Percentiles rank a stretch among this genome's conserved stretches.
These are phyloP conservation scores for Penicillium odoratum DNA, from an alignment of 495 filamentous ascomycete species.

Conservation along the genomic window DNA sequence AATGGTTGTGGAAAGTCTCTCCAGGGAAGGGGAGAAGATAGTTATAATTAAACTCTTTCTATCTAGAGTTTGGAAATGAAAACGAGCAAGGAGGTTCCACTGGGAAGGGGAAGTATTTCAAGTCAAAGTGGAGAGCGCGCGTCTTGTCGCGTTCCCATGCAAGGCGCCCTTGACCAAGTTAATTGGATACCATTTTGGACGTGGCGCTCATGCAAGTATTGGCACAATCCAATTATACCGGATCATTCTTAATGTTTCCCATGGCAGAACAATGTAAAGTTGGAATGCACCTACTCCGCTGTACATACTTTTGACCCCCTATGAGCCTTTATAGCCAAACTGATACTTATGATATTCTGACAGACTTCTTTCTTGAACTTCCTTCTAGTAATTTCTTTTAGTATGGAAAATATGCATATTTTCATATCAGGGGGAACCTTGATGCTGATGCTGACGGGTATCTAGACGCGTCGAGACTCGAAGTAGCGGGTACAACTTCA, in stretches of 20 bases:
- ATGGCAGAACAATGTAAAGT: background rate
- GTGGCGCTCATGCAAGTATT: conserved; percentile 23
- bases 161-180: conserved; percentile 16
- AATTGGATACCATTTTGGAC: conserved; percentile 18
- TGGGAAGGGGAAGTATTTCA: conserved; percentile 15
- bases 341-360: no score
- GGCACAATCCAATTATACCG: conserved; percentile 19
- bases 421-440: no score
- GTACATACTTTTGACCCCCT: background rate
- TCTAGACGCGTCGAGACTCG: background rate
- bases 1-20: background rate
- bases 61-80: conserved; percentile 3
- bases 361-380: no score
- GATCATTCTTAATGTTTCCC: conserved; percentile 1
- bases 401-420: background rate
- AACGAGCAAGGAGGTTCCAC: conserved; percentile 12
- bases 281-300: conserved; percentile 3
- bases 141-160: conserved; percentile 24
- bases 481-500: background rate
- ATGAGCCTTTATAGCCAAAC: background rate
- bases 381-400: background rate
- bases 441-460: background rate
- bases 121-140: conserved; percentile 10
- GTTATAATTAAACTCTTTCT: background rate
- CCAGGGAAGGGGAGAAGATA: background rate